Evolutionary conservation across 1,284 basidiomycete species (phyloP).

Genomic region (Microbotryum violaceum): DNA sequence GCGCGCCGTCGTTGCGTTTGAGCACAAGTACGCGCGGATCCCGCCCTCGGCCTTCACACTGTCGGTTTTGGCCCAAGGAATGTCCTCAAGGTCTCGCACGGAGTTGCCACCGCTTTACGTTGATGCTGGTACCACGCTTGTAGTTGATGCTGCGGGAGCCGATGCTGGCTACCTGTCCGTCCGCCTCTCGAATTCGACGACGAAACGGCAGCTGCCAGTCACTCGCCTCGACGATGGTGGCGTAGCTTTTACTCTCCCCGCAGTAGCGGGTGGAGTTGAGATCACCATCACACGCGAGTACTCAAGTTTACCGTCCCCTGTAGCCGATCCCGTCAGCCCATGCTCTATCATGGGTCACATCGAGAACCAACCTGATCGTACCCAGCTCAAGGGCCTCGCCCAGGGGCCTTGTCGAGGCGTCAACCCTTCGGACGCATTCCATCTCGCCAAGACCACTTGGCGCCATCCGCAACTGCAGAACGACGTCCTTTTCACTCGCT

Average conservation of each 20-base stretch:
- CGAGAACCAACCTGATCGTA: slow-evolving; percentile 1
- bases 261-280: neutral
- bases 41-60: neutral
- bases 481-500: neutral
- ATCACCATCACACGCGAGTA: slow-evolving; percentile 1
- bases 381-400: neutral
- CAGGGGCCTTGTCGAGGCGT: neutral
- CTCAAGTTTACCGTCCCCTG: neutral
- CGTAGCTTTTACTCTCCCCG: slow-evolving; percentile 1
- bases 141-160: neutral
- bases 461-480: slow-evolving; percentile 1
- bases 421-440: neutral
- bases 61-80: neutral
- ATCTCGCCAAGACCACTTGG: neutral
- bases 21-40: neutral
- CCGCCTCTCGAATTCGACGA: neutral
- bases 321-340: neutral
- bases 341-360: slow-evolving; percentile 9
- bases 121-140: slow-evolving; percentile 3
- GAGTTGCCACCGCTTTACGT: neutral
- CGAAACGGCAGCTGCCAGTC: neutral
- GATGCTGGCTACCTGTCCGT: neutral
- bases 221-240: neutral
- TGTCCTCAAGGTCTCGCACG: too few relatives aligned
- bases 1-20: neutral